Base-by-base conservation (phyloP, 176 grass and related monocot species). In the Areca catechu region DNA sequence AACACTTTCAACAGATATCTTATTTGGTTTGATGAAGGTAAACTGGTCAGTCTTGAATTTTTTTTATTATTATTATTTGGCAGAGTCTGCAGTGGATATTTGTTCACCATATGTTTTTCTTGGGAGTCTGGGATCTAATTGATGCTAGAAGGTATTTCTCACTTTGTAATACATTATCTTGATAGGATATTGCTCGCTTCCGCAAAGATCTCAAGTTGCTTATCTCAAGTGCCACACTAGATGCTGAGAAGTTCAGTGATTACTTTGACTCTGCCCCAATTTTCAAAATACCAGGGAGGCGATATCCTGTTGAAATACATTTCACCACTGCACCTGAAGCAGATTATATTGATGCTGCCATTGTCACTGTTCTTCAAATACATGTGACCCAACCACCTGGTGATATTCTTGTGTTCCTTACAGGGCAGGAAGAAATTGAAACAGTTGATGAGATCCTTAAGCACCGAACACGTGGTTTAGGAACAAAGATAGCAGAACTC, bases 11-110 rank as follows among this genome's bases (percentile, higher is more conserved):
- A 96, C 92, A 48, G 92, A 96, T 70, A 96, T 96, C 49, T 72
- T 96, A 81, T 90, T 96, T 80, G 92, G 92, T 58, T 76, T 96
- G 64, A 83, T 96, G 24, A 96, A 90, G 80, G 91, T 96, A 68
- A 70, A 66, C 57, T 43, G 7, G 34, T 43, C 34, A 12, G 9
- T 43, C 34, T 43, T 43, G 34, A 43, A 43, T 12, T 43, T 43
- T 9, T 43, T 43, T 43, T 43, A 43, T 43, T 43, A 12, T 43
- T 43, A 43, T 43, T 43, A 12, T 43, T 12, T 12, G 27, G 27
- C 34, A 43, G 0, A 29, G 34, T 14, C 9, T 43, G 1, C 14
- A 10, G 34, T 2, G 3, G 34, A 43, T 43, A 2, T 2, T 43
- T 43, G 34, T 43, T 43, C 34, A 43, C 9, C 34, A 43, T 43